Evolutionary conservation across 2,329 filamentous ascomycete genomes (phyloP).

Genomic region (Plenodomus lindquistii): DNA sequence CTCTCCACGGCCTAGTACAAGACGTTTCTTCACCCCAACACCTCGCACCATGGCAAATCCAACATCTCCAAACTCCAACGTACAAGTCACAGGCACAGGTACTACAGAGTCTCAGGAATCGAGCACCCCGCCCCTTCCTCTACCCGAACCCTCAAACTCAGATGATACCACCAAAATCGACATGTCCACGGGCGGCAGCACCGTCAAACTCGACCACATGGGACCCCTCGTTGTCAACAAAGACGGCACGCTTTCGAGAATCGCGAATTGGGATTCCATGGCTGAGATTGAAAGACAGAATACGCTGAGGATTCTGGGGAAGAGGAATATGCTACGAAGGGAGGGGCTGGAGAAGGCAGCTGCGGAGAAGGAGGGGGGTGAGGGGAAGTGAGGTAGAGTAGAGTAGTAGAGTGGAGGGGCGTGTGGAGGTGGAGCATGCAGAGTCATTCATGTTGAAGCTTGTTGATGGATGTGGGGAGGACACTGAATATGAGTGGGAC

Average conservation of each 20-base stretch:
- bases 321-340: constrained; percentile 68
- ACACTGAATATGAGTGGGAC: neutral
- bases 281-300: constrained; percentile 67
- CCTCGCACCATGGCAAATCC: neutral
- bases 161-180: constrained; percentile 25
- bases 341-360: constrained; percentile 54
- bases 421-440: too few relatives aligned
- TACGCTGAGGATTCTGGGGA: constrained; percentile 68
- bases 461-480: neutral
- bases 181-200: constrained; percentile 32
- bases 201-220: constrained; percentile 66
- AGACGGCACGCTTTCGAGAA: constrained; percentile 71
- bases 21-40: neutral
- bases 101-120: neutral
- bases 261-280: constrained; percentile 76
- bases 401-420: neutral
- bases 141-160: neutral
- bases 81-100: neutral
- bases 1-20: neutral
- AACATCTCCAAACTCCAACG: neutral
- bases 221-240: constrained; percentile 75
- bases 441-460: neutral
- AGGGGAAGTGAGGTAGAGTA: neutral
- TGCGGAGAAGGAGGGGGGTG: constrained; percentile 1
- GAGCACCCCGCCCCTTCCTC: constrained; percentile 8